A percentile compares a stretch with the other conserved stretches of the same genome.
phyloP scores from a whole-genome alignment of 2,329 filamentous ascomycete genomes.

The Epichloe glyceriae region DNA sequence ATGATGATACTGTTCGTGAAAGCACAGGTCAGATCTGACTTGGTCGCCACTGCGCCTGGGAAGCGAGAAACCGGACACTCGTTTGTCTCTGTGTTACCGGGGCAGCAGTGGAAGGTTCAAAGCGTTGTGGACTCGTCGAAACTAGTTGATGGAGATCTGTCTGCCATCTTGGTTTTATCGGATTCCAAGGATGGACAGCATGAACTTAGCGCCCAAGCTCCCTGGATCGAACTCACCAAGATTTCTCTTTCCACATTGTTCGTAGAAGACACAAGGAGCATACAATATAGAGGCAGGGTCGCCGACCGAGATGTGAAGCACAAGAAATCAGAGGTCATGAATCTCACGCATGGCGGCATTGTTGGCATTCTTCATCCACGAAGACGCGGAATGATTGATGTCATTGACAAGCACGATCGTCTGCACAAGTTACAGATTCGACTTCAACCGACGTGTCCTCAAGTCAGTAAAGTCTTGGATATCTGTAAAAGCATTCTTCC shows the following conservation, averaged over 20 bases:
- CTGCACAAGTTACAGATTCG: constrained; percentile 56
- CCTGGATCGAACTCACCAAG: constrained; percentile 59
- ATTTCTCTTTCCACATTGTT: constrained; percentile 49
- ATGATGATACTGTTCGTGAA: constrained; percentile 51
- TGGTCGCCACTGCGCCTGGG: constrained; percentile 10
- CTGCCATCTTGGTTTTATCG: constrained; percentile 57
- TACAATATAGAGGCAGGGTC: constrained; percentile 41
- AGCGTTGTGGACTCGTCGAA: constrained; percentile 63
- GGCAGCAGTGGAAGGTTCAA: constrained; percentile 45
- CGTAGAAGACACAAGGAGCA: constrained; percentile 44
- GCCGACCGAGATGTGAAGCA: constrained; percentile 38
- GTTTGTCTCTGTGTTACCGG: constrained; percentile 20
- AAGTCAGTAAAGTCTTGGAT: constrained; percentile 47
- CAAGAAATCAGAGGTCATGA: constrained; percentile 32
- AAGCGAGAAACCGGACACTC: constrained; percentile 11
- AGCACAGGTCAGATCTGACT: constrained; percentile 21
- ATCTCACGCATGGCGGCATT: constrained; percentile 34
- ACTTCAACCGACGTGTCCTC: constrained; percentile 50
- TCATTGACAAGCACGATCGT: constrained; percentile 47
- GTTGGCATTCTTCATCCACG: constrained; percentile 44
- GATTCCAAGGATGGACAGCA: constrained; percentile 49
- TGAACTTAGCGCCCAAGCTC: constrained; percentile 60
- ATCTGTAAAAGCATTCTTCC: constrained; percentile 53
- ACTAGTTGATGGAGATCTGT: constrained; percentile 51
- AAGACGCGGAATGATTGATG: constrained; percentile 48